Conservation (phyloP, 441 rosid species). For the Dalechampia spathulata region DNA sequence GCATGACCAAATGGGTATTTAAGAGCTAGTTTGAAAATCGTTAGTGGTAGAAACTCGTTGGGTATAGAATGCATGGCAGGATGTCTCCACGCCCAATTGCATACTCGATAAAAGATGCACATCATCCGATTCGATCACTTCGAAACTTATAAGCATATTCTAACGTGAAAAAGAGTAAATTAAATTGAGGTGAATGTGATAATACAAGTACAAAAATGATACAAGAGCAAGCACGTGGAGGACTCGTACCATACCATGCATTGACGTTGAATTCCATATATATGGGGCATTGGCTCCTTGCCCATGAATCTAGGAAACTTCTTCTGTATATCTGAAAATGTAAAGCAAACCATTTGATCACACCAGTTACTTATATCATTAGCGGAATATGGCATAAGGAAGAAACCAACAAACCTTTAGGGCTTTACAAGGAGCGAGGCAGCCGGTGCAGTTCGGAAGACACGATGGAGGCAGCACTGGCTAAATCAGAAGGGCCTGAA, state of each 20-base stretch:
- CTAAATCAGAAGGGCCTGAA: slow-evolving; percentile 43
- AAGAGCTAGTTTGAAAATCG: not conserved
- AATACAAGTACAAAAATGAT: slow-evolving; percentile 19
- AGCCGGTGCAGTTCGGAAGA: slow-evolving; percentile 65
- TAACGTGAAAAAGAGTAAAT: slow-evolving; percentile 10
- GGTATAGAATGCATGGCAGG: not conserved
- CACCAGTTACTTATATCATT: not conserved
- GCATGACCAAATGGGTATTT: not conserved
- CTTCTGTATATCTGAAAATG: slow-evolving; percentile 5
- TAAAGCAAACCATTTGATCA: not conserved
- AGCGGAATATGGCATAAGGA: not conserved
- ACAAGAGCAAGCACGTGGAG: slow-evolving; percentile 14
- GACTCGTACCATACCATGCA: not conserved
- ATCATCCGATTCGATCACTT: not conserved
- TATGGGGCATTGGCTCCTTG: slow-evolving; percentile 7
- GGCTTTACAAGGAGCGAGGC: slow-evolving; percentile 47
- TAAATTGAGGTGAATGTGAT: slow-evolving; percentile 8
- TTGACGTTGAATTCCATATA: slow-evolving; percentile 13
- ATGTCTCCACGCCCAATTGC: not conserved
- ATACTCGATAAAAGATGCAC: not conserved
- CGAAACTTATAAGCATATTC: not conserved
- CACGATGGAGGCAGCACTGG: slow-evolving; percentile 46
- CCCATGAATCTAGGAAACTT: slow-evolving; percentile 1
- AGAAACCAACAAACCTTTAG: slow-evolving; percentile 11
- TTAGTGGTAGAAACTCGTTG: not conserved